Conservation (phyloP, 805 yeast genomes). For the Pichia rugopelliculosa region DNA sequence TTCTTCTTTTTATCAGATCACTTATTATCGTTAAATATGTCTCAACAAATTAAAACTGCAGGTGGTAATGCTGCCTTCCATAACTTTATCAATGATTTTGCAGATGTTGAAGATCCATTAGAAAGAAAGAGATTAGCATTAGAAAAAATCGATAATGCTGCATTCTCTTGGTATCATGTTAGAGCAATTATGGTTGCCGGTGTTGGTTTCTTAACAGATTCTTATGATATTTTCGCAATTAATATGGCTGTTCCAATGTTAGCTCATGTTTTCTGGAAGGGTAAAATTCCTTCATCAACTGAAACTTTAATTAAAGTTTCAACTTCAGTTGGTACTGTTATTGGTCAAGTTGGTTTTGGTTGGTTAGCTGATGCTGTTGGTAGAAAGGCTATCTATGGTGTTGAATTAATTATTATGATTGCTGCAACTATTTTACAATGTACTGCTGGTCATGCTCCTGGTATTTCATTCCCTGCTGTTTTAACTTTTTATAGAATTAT, state of each 20-base stretch:
- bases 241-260: conserved; percentile 77
- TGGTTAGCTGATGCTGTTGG: conserved; percentile 73
- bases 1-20: neutral
- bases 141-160: conserved; percentile 74
- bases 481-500: conserved; percentile 72
- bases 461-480: conserved; percentile 65
- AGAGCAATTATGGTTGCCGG: conserved; percentile 83
- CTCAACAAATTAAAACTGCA: conserved; percentile 28
- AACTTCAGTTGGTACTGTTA: conserved; percentile 89
- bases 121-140: conserved; percentile 83
- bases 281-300: conserved; percentile 57
- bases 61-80: conserved; percentile 89
- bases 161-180: conserved; percentile 76
- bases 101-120: conserved; percentile 75
- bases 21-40: neutral
- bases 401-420: conserved; percentile 80
- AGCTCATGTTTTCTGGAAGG: conserved; percentile 67
- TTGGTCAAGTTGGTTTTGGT: conserved; percentile 87
- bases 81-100: conserved; percentile 70
- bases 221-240: conserved; percentile 89
- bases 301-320: conserved; percentile 74
- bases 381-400: conserved; percentile 82
- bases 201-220: conserved; percentile 89
- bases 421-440: conserved; percentile 74
- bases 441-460: conserved; percentile 62